Base-by-base conservation (phyloP, 495 filamentous ascomycete species). In the Penicillium paradoxum region DNA sequence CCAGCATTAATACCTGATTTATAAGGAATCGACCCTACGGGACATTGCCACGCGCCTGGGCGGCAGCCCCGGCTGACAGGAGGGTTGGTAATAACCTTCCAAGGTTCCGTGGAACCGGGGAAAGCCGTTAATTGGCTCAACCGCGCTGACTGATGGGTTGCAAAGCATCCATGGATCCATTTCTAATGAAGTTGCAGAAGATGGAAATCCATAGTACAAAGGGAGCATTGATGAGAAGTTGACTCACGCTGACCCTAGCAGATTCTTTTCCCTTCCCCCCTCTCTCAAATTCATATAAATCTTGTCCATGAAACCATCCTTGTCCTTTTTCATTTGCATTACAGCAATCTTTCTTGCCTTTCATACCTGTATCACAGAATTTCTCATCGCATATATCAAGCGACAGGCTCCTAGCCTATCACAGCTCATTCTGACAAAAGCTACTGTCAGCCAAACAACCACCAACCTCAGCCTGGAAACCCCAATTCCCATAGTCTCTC, bases 251-350 rank as follows among this genome's bases (percentile, higher is more conserved):
- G 63, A 65, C 53, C 10, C 29, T 32, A 10, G 21, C 25, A 45
- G 40, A 32, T 33, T 47, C n/a, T 63, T 69, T 24, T 7, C 24
- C 3, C 3, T 27, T 27, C 3, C 3, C 24, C 24, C 7, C 24
- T 27, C 7, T 27, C 24, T 27, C 2, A 36, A 36, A 15, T 37
- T 29, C 24, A 50, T 73, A 72, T 75, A 76, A 73, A 70, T 49
- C 53, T 40, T 54, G 44, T 56, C 62, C 57, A 79, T 79, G 75
- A 75, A 64, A 62, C 56, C 73, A 10, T 56, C 75, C 45, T 55
- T 74, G 48, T 62, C 69, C 55, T 54, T 75, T 66, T 51, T 70
- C 56, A 71, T 76, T 66, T 73, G 68, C 62, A 70, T 74, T 62
- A 63, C 58, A 57, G 73, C 74, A 65, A 65, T 71, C 42, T 19